Evolutionary conservation across 805 yeast genomes (phyloP), one percentile per base, ranked within the genome.

Genomic region (Ogataea naganishii): DNA sequence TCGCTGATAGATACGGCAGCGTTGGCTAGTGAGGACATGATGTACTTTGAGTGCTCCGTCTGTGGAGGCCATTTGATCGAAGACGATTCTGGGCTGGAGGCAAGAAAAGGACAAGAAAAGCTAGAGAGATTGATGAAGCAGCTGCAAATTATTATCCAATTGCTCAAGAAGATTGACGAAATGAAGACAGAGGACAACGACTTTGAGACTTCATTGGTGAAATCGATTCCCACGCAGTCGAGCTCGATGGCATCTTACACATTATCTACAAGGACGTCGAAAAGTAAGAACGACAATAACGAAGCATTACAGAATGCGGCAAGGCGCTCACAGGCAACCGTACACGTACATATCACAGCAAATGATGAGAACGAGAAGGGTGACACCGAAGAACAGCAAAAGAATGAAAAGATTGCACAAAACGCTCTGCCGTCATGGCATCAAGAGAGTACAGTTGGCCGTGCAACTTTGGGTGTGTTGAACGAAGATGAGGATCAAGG

Each of bases 351-450:
- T 42, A 86, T 92, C 31, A 77, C 94, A 4, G 92, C 89, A 12
- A 81, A 77, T 43, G 96, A 84, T 54, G 94, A 83, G 46, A 74
- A 75, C 37, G 76, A 69, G 49, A 69, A 74, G 42, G 86, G 78
- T 55, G 68, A 69, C 44, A 69, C 64, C 48, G 76, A 75, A 43
- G 62, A 72, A 48, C 80, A 81, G 52, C 75, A 64, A 62, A 76
- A 69, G 67, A 75, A 72, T 54, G 78, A 69, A 53, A 67, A 72
- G 41, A 66, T 88, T 53, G 79, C 81, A 49, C 96, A 89, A 54
- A 92, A 92, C 51, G 96, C 96, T 4, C 66, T 92, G 41, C 99
- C 99, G 6, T 79, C 92, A 18, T 92, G 99, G 99, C 95, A 92
- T 51, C 75, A 80, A 40, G 79, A 80, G 43, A 75, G 89, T 49